Evolutionary conservation across 2,329 filamentous ascomycete species (phyloP).

Genomic region (Exophiala sp.): DNA sequence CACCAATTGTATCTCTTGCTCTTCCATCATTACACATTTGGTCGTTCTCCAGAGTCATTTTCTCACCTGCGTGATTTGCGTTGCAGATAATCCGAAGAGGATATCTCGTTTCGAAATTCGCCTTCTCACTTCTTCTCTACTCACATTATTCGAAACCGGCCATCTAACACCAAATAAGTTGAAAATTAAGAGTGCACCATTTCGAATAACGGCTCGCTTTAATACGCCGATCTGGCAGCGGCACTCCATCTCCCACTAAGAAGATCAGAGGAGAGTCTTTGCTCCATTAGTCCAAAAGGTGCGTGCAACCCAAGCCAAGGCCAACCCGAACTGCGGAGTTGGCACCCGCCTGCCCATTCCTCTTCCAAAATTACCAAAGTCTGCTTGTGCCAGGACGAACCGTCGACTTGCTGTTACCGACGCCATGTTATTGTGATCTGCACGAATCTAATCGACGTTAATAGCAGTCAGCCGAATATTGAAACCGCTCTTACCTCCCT

Average conservation of each 20-base stretch:
- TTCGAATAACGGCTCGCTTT: conserved; percentile 2
- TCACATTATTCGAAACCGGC: not conserved
- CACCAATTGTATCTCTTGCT: not conserved
- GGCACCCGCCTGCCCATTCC: conserved; percentile 6
- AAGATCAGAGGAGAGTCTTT: not conserved
- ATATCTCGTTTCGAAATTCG: not conserved
- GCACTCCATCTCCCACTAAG: not conserved
- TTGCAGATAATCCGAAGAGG: not conserved
- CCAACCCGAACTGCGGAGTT: conserved; percentile 8
- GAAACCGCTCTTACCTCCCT: too few species aligned
- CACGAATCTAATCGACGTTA: too few species aligned
- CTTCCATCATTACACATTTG: not conserved
- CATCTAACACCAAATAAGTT: not conserved
- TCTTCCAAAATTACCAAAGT: not conserved
- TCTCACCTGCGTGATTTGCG: not conserved
- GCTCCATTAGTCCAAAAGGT: conserved; percentile 1
- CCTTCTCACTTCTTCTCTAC: not conserved
- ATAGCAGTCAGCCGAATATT: too few species aligned
- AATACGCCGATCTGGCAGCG: conserved; percentile 4
- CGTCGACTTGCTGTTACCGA: too few species aligned
- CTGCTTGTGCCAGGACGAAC: not conserved
- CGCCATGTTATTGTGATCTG: too few species aligned
- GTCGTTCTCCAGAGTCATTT: not conserved
- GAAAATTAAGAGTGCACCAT: not conserved
- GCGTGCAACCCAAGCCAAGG: conserved; percentile 6